These are phyloP conservation scores for Boletus barrowsii DNA, from an alignment of 768 basidiomycete genomes.

Conservation along the genomic window DNA sequence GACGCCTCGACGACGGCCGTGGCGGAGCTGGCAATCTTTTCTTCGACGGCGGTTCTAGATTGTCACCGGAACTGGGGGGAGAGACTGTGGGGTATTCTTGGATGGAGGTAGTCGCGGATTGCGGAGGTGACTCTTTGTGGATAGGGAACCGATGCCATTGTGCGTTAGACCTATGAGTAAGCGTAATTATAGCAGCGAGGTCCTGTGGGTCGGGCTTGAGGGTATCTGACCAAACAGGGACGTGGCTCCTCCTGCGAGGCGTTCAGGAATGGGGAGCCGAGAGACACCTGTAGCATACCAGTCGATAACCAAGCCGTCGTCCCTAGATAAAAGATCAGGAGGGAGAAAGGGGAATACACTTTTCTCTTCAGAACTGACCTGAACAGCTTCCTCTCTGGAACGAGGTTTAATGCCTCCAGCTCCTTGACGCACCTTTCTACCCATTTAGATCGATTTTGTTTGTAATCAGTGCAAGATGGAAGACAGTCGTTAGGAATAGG, in stretches of 20 bases:
- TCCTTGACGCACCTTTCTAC: conserved; percentile 15
- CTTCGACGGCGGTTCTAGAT: neutral
- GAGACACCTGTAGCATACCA: conserved; percentile 17
- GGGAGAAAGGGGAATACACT: neutral
- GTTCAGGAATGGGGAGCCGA: neutral
- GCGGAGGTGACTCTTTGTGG: neutral
- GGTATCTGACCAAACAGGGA: conserved; percentile 33
- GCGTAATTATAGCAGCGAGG: conserved; percentile 27
- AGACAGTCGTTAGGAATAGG: conserved; percentile 29
- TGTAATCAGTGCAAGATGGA: conserved; percentile 15
- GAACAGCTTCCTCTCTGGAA: conserved; percentile 24
- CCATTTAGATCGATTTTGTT: conserved; percentile 24
- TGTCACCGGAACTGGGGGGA: neutral
- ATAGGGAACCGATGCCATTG: conserved; percentile 1
- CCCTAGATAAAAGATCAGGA: conserved; percentile 11
- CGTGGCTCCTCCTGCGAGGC: conserved; percentile 24
- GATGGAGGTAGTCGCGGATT: neutral
- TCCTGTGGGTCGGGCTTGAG: conserved; percentile 24
- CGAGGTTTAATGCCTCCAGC: conserved; percentile 18
- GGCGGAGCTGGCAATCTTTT: conserved; percentile 22
- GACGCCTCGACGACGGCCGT: conserved; percentile 8
- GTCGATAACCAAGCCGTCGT: conserved; percentile 31
- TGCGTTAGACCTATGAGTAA: conserved; percentile 27
- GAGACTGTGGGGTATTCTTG: neutral
- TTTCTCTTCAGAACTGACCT: conserved; percentile 19